Evolutionary conservation across 1,139 yeast genomes (phyloP), one percentile per base, ranked within the genome.

Genomic region (Sugiyamaella xylanicola): DNA sequence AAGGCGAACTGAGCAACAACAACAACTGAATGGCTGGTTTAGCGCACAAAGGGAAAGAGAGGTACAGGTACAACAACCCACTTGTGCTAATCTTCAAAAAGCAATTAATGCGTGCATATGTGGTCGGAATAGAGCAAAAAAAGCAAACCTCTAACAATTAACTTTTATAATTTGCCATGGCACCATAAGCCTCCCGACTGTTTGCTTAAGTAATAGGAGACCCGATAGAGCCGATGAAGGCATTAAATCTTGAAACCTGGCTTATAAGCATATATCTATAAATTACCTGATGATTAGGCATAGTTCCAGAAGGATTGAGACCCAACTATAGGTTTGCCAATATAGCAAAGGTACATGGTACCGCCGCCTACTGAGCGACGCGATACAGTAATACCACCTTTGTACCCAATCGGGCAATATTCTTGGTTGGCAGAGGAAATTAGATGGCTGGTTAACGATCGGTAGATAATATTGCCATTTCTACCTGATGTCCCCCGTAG

Each of bases 1-100:
- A 39, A 39, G 46, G 52, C 46, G 39, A 46, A 19, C 49, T 35
- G 19, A 46, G 36, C 50, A 46, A 46, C 50, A 11, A 46, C 41
- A 46, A 46, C 50, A 36, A 46, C 11, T 46, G 50, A 46, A 46
- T 46, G 50, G 50, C 50, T 46, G 50, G 41, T 25, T 27, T 29
- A 32, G 27, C 42, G 50, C 50, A 46, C 50, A 46, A 46, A 46
- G 50, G 50, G 36, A 25, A 40, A 46, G 37, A 32, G 37, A 46
- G 50, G 35, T 32, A 37, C 42, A 35, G 35, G 47, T n/a, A 32
- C 47, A 25, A 27, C 47, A 43, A 37, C 36, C 42, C 42, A 32
- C 37, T 32, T 32, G 37, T 32, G 37, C 37, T 15, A 32, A 32
- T 32, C 37, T 25, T 36, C 42, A 46, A 46, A 46, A 46, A 46